phyloP scores from a whole-genome alignment of 257 asterid genomes.

The Scutellaria galericulata region DNA sequence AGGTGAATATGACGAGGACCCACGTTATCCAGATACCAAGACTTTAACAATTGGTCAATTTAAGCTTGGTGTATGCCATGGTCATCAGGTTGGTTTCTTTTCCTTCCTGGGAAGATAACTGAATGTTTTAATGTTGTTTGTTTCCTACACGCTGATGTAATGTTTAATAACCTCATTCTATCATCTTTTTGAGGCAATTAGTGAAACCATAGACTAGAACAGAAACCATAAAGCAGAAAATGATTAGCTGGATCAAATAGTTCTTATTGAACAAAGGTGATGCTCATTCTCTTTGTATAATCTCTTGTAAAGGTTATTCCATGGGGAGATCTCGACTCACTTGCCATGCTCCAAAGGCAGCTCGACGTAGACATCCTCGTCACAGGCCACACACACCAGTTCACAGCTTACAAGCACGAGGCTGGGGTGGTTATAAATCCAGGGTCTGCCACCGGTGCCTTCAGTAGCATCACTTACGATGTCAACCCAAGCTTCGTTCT shows the following conservation, averaged over 20 bases:
- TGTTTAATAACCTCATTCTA: background rate
- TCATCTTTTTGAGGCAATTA: background rate
- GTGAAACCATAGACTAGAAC: background rate
- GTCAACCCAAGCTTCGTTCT: slow-evolving; percentile 97
- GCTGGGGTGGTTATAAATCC: slow-evolving; percentile 98
- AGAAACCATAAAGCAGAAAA: slow-evolving; percentile 1
- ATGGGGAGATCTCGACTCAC: slow-evolving; percentile 94
- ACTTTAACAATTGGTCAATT: slow-evolving; percentile 89
- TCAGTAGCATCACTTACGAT: slow-evolving; percentile 94
- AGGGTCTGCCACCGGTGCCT: slow-evolving; percentile 97
- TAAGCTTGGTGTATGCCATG: slow-evolving; percentile 96
- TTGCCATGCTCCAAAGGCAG: slow-evolving; percentile 98
- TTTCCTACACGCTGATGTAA: background rate
- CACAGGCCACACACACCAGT: slow-evolving; percentile 95
- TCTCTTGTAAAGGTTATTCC: slow-evolving; percentile 74
- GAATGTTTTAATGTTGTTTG: slow-evolving; percentile 1
- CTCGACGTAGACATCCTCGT: slow-evolving; percentile 94
- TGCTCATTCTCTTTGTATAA: slow-evolving; percentile 13
- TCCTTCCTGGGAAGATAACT: slow-evolving; percentile 19
- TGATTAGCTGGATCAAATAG: background rate
- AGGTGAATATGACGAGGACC: slow-evolving; percentile 92
- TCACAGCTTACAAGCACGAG: slow-evolving; percentile 95
- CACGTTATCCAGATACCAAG: slow-evolving; percentile 92
- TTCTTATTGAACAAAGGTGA: background rate
- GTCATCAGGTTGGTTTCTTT: slow-evolving; percentile 76